Base-by-base conservation (phyloP, 1,139 yeast species). In the Taphrina deformans region DNA sequence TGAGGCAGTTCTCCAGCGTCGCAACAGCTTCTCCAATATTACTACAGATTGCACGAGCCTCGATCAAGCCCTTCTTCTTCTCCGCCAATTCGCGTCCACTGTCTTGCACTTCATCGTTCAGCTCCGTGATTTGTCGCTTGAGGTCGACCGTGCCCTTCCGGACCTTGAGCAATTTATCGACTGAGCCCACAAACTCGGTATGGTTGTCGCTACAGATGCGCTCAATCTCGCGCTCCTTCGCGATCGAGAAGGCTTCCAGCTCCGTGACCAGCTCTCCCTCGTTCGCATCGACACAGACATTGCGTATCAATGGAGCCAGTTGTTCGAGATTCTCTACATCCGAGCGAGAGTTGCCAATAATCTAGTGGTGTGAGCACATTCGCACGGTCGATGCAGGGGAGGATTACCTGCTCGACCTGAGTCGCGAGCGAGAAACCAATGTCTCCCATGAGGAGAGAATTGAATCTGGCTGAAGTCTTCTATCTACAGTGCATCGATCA, bases 161-260 rank as follows among this genome's bases (percentile, higher is more conserved):
- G 38, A 89, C 87, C 33, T 76, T 76, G 44, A 82, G 83, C 66
- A 89, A 83, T 38, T 83, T 82, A 61, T 81, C 82, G 16, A 87
- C 83, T 0, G 85, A 79, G 73, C 79, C 69, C 73, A 81, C 71
- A 65, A 78, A 77, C 51, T 78, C 79, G 69, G 51, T 45, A 38
- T 61, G 65, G 23, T 61, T 52, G 7, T 44, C 53, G 31, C 53
- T 61, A 18, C 65, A 61, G 18, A 52, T 44, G 33, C 56, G 58
- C 26, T 61, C 65, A 18, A 61, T 61, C n/a, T 51, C 55, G 14
- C 46, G 41, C 48, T 61, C 65, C 16, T 61, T 61, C 3, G 51
- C 23, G 41, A 6, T n/a, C 14, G 65, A 55, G 35, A 61, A 52
- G 35, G 35, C 23, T 26, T 61, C 59, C 7, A 61, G 48, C 18